Percentiles rank a stretch among this genome's conserved stretches.
phyloP scores from a whole-genome alignment of 139 green algal genomes.

The Medakamo hakoo region DNA sequence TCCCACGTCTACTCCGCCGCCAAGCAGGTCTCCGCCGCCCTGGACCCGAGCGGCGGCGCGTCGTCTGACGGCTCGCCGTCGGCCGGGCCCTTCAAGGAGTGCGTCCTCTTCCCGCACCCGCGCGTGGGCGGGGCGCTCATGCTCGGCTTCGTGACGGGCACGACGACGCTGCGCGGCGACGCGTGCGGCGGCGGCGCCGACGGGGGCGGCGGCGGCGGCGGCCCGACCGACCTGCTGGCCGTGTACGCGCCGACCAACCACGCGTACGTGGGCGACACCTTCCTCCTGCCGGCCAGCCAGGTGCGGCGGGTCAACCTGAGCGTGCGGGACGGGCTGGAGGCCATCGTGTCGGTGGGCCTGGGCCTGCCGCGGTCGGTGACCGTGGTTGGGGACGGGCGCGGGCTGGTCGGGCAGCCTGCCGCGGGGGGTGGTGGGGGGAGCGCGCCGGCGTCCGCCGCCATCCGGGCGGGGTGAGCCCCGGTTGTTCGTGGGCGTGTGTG shows the following conservation, averaged over 20 bases:
- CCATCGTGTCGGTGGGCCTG: constrained; percentile 56
- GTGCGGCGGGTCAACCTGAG: constrained; percentile 76
- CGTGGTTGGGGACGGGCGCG: too few species aligned
- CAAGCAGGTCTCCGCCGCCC: constrained; percentile 70
- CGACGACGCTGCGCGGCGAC: constrained; percentile 51
- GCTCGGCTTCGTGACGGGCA: constrained; percentile 83
- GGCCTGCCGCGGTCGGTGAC: constrained; percentile 27
- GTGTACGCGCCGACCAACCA: constrained; percentile 93
- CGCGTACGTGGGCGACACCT: constrained; percentile 77
- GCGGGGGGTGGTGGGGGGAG: too few species aligned
- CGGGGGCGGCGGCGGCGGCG: constrained; percentile 18
- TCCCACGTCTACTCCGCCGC: constrained; percentile 91
- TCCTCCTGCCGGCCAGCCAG: constrained; percentile 62
- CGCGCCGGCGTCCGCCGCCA: too few species aligned
- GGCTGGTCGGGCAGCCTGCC: too few species aligned
- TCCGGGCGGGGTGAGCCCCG: too few species aligned
- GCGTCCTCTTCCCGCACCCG: constrained; percentile 77
- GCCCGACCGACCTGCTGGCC: constrained; percentile 27
- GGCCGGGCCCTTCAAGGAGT: constrained; percentile 65
- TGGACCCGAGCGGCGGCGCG: constrained; percentile 59
- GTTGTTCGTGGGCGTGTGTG: too few species aligned
- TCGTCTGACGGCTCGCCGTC: constrained; percentile 37
- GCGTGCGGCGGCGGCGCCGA: not conserved
- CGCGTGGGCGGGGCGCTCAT: constrained; percentile 68
- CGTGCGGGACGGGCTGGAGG: constrained; percentile 71